phyloP scores from a whole-genome alignment of 352 stramenopile genomes.

The Globisporangium camurandrum region DNA sequence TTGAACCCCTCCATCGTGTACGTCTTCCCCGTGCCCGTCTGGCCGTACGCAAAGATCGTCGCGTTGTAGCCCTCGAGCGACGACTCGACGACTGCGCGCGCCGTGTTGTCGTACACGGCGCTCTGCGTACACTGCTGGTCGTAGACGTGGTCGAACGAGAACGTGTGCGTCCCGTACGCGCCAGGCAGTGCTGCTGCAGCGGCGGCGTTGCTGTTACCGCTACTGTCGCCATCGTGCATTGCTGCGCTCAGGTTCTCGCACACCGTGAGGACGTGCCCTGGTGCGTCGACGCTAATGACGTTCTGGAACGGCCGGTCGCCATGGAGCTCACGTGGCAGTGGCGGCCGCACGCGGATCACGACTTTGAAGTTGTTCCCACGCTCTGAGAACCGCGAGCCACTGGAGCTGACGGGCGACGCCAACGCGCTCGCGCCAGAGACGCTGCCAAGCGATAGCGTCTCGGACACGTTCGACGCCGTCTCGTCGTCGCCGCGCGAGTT shows the following conservation, averaged over 20 bases:
- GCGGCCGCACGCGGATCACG: conserved; percentile 88
- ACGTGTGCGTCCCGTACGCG: conserved; percentile 83
- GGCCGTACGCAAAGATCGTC: conserved; percentile 88
- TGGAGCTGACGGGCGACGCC: conserved; percentile 28
- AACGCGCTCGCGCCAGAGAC: conserved; percentile 8
- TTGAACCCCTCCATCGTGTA: conserved; percentile 97
- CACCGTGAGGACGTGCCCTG: conserved; percentile 83
- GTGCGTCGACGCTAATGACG: conserved; percentile 80
- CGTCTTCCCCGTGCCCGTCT: conserved; percentile 91
- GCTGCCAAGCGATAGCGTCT: conserved; percentile 29
- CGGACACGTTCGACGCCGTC: conserved; percentile 48
- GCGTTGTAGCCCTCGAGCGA: conserved; percentile 90
- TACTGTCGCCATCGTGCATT: conserved; percentile 24
- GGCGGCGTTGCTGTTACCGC: conserved; percentile 8
- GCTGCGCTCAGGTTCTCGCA: conserved; percentile 76
- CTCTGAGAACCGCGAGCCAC: conserved; percentile 24
- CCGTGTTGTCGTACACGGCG: conserved; percentile 91
- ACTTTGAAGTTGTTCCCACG: conserved; percentile 88
- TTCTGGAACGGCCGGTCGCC: conserved; percentile 88
- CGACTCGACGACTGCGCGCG: conserved; percentile 88
- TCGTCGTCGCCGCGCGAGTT: conserved; percentile 49
- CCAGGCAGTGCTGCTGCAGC: too few species aligned
- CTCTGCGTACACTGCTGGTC: conserved; percentile 87
- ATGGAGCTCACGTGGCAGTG: conserved; percentile 82
- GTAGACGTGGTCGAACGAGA: conserved; percentile 94